Evolutionary conservation across 768 basidiomycete species (phyloP).

Genomic region (Boletus sensibilis): DNA sequence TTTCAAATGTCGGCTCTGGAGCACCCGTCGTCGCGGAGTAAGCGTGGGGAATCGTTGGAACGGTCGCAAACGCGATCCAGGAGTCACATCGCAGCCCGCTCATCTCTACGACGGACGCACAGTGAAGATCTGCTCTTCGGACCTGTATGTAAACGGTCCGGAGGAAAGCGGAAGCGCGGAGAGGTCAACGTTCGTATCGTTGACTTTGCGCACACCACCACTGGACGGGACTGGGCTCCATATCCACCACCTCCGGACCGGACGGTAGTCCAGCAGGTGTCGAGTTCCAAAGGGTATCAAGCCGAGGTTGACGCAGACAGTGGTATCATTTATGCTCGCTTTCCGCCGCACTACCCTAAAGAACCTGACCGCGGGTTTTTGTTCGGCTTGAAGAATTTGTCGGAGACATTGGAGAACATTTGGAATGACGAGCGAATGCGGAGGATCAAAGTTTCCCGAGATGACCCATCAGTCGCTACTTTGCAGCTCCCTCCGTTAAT

Average conservation of each 20-base stretch:
- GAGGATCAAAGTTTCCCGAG: constrained; percentile 61
- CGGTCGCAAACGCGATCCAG: constrained; percentile 46
- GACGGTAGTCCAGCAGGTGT: constrained; percentile 42
- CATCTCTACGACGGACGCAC: constrained; percentile 65
- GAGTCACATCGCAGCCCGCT: constrained; percentile 40
- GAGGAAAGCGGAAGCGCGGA: constrained; percentile 73
- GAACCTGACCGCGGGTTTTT: constrained; percentile 94
- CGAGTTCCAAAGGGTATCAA: constrained; percentile 72
- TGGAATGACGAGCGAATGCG: constrained; percentile 84
- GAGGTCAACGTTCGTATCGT: constrained; percentile 96
- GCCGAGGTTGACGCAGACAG: constrained; percentile 80
- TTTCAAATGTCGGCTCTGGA: constrained; percentile 63
- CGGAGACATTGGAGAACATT: constrained; percentile 73
- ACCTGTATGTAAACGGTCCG: constrained; percentile 60
- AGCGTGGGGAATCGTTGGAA: constrained; percentile 77
- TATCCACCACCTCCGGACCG: constrained; percentile 49
- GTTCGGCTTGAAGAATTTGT: constrained; percentile 82
- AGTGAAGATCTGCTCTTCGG: constrained; percentile 78
- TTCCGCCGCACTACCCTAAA: constrained; percentile 88
- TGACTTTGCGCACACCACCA: constrained; percentile 98
- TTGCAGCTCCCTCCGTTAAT: constrained; percentile 62
- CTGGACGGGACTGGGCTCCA: constrained; percentile 86
- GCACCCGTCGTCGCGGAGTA: constrained; percentile 61
- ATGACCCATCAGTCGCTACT: constrained; percentile 47
- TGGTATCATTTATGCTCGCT: constrained; percentile 85